Percentiles rank a stretch among this genome's conserved stretches.
Conservation (phyloP, 495 filamentous ascomycete species). For the Penicillium cinerascens region DNA sequence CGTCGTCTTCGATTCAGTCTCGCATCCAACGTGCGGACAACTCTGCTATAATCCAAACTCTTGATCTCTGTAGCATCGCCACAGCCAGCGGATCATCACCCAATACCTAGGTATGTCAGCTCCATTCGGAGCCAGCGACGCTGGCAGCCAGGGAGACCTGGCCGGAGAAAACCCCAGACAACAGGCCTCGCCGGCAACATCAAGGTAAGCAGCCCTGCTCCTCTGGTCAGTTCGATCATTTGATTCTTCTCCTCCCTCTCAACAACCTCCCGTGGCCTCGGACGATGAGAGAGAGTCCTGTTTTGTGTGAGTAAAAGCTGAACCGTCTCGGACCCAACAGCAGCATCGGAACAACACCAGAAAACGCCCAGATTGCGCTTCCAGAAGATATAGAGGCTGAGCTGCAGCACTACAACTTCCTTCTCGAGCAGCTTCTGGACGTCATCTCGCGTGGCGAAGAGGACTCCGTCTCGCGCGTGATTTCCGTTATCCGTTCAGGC, state of each 20-base stretch:
- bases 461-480: constrained; percentile 21
- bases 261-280: background rate
- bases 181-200: background rate
- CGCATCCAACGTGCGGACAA: background rate
- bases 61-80: background rate
- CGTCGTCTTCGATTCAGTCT: background rate
- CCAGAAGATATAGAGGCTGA: background rate
- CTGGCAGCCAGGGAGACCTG: background rate
- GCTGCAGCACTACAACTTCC: constrained; percentile 24
- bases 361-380: background rate
- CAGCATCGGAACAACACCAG: background rate
- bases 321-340: background rate
- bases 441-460: constrained; percentile 27
- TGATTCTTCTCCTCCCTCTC: background rate
- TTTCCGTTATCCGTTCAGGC: constrained; percentile 33
- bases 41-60: background rate
- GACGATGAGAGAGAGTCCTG: background rate
- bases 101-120: background rate
- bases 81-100: background rate
- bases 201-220: background rate
- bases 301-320: background rate
- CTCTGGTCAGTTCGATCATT: background rate
- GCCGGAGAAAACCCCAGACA: background rate
- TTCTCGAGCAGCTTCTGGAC: constrained; percentile 29
- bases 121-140: background rate